A percentile compares a stretch with the other conserved stretches of the same genome.
phyloP scores from a whole-genome alignment of 306 rosid genomes.

The Ochetophila trinervis region DNA sequence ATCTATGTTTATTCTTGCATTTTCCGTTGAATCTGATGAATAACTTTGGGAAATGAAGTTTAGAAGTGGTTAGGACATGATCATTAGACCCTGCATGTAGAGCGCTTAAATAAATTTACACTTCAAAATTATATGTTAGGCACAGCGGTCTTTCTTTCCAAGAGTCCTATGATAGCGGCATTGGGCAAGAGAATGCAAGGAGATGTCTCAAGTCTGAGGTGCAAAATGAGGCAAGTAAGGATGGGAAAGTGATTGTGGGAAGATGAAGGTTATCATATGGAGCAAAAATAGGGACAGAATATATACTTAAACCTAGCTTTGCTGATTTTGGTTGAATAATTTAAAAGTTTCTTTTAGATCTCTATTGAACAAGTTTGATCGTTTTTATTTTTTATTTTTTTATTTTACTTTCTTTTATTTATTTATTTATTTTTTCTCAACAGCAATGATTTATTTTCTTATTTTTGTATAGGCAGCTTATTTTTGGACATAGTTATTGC shows the following conservation, averaged over 20 bases:
- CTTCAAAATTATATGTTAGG: no score
- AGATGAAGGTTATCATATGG: background rate
- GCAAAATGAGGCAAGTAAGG: background rate
- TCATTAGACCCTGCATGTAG: conserved; percentile 7
- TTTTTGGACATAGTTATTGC: background rate
- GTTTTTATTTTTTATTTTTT: conserved; percentile 8
- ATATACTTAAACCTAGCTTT: background rate
- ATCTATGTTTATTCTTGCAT: background rate
- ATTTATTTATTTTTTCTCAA: no score
- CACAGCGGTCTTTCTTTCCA: no score
- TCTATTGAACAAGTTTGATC: conserved; percentile 12
- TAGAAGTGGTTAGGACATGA: conserved; percentile 8
- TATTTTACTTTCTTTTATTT: no score
- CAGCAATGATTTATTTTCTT: conserved; percentile 87
- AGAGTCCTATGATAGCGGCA: no score
- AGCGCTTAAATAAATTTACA: no score
- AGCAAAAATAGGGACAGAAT: background rate
- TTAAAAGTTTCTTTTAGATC: conserved; percentile 5
- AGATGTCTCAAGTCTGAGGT: conserved; percentile 5
- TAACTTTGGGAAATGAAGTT: conserved; percentile 3
- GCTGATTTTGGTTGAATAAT: background rate
- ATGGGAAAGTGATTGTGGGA: background rate
- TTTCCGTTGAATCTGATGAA: background rate
- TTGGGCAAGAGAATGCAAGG: background rate
- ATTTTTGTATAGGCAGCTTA: background rate